Evolutionary conservation across 2,329 filamentous ascomycete genomes (phyloP).

Genomic region (Trichoderma sp.): DNA sequence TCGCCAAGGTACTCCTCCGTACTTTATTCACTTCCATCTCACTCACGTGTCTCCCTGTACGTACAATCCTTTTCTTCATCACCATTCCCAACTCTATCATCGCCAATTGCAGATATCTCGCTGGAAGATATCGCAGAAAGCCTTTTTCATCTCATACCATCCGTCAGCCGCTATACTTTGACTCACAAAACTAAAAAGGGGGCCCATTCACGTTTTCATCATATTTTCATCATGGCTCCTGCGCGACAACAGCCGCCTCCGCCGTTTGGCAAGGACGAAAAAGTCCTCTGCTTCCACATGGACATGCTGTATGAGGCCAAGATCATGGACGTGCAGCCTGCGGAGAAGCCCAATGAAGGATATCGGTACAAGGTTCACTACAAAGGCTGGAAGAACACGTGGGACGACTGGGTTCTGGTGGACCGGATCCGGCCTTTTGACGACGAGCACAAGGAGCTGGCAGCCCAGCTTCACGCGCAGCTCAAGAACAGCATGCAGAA

Average conservation of each 20-base stretch:
- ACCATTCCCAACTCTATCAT: background rate
- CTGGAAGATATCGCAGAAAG: background rate
- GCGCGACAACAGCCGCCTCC: constrained; percentile 43
- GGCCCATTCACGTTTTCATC: background rate
- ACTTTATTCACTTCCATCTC: constrained; percentile 14
- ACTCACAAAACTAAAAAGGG: background rate
- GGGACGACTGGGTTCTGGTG: constrained; percentile 97
- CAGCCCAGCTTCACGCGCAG: constrained; percentile 68
- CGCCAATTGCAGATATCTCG: background rate
- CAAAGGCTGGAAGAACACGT: constrained; percentile 99
- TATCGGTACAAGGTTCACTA: constrained; percentile 94
- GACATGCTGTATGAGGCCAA: constrained; percentile 98
- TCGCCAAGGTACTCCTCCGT: background rate
- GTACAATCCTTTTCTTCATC: background rate
- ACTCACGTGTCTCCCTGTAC: constrained; percentile 18
- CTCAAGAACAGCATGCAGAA: constrained; percentile 59
- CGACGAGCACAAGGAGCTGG: constrained; percentile 91
- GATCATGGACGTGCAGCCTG: constrained; percentile 73
- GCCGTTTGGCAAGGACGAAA: constrained; percentile 75
- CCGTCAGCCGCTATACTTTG: background rate
- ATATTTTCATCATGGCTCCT: constrained; percentile 39
- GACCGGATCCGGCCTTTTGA: constrained; percentile 93
- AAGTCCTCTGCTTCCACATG: constrained; percentile 93
- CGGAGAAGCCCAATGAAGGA: constrained; percentile 66
- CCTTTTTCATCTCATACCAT: background rate